phyloP scores from a whole-genome alignment of 1,284 basidiomycete species.

The Coniferiporia sulphurascens region DNA sequence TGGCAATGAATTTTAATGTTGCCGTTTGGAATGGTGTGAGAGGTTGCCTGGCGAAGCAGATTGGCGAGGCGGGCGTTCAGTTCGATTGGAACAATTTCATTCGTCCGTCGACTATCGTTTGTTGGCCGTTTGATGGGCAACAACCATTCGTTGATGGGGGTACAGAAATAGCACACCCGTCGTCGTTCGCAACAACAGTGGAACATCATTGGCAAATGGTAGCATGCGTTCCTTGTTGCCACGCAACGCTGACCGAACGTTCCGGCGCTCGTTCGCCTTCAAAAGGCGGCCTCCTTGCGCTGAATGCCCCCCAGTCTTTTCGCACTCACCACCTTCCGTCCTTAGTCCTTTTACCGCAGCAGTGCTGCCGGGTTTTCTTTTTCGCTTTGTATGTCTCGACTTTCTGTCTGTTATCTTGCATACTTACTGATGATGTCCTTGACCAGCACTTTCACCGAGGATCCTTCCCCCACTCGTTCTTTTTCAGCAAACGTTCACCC shows the following conservation, averaged over 20 bases:
- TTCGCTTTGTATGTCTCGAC: constrained; percentile 24
- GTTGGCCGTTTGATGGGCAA: not conserved
- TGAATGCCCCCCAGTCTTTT: constrained; percentile 20
- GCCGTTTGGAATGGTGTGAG: not conserved
- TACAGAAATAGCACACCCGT: not conserved
- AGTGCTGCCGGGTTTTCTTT: constrained; percentile 32
- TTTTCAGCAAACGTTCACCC: constrained; percentile 27
- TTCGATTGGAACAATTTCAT: not conserved
- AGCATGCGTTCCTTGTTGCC: constrained; percentile 2
- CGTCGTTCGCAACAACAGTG: not conserved
- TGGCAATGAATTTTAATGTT: constrained; percentile 2
- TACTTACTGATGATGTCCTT: not conserved
- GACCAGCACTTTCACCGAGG: constrained; percentile 21
- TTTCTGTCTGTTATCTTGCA: not conserved
- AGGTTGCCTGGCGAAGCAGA: not conserved
- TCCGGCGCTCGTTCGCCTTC: constrained; percentile 16
- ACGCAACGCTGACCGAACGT: constrained; percentile 17
- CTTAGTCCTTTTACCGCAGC: constrained; percentile 29
- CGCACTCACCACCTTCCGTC: constrained; percentile 21
- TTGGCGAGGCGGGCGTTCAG: not conserved
- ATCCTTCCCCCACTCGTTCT: constrained; percentile 35
- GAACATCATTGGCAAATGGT: not conserved
- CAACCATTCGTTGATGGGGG: not conserved
- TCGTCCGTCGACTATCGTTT: not conserved
- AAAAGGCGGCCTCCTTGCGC: constrained; percentile 19